Evolutionary conservation across 371 early-diverging fungal species (phyloP).

Genomic region (Syncephalastrum contaminatum): DNA sequence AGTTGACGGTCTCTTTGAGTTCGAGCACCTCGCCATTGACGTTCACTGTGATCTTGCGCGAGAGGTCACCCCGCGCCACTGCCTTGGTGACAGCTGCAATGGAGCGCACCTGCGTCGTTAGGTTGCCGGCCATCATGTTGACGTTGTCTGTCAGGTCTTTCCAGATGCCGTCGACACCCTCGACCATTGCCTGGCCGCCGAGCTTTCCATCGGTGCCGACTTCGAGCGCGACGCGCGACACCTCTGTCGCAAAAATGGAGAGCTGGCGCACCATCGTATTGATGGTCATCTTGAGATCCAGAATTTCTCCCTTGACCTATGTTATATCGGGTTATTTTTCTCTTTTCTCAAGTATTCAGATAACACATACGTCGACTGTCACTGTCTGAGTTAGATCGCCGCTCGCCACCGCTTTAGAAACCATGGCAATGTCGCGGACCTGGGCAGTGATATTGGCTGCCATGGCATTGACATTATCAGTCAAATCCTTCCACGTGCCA

Average conservation of each 20-base stretch:
- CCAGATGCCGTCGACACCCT: constrained; percentile 50
- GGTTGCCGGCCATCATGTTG: constrained; percentile 57
- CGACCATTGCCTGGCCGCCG: constrained; percentile 59
- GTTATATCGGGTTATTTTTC: background rate
- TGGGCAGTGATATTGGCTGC: constrained; percentile 49
- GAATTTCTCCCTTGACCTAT: constrained; percentile 19
- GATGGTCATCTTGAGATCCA: constrained; percentile 20
- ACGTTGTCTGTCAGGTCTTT: constrained; percentile 56
- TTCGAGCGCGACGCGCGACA: constrained; percentile 31
- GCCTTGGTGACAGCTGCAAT: constrained; percentile 57
- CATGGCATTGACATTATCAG: constrained; percentile 53
- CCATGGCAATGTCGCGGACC: constrained; percentile 58
- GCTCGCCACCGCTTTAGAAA: constrained; percentile 54
- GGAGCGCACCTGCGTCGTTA: constrained; percentile 56
- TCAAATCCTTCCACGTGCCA: constrained; percentile 55
- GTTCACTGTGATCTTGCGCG: constrained; percentile 54
- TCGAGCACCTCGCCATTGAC: constrained; percentile 28
- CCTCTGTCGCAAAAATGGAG: constrained; percentile 15
- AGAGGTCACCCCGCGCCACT: constrained; percentile 52
- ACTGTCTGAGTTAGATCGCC: constrained; percentile 64
- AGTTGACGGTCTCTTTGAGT: constrained; percentile 18
- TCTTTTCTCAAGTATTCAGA: constrained; percentile 33
- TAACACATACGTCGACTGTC: constrained; percentile 54
- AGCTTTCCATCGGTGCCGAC: constrained; percentile 65
- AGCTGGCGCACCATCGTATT: constrained; percentile 22